Evolutionary conservation across 768 basidiomycete genomes (phyloP).

Genomic region (Omphalotus guepiniiformis): DNA sequence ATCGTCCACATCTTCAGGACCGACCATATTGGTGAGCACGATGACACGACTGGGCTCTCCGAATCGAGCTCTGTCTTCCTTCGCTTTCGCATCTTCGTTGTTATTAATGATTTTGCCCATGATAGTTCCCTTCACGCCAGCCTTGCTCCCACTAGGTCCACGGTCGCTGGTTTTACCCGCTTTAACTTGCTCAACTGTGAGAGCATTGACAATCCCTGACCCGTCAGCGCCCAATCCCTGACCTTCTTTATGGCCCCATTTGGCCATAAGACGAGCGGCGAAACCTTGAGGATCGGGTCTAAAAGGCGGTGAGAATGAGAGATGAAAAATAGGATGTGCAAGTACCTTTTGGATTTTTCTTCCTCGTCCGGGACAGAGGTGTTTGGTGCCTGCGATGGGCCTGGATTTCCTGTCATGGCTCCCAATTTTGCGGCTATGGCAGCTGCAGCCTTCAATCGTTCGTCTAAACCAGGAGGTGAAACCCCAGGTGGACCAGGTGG

Average conservation of each 20-base stretch:
- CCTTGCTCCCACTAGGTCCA: slow-evolving; percentile 21
- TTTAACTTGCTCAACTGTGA: slow-evolving; percentile 70
- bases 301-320: neutral
- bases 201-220: slow-evolving; percentile 83
- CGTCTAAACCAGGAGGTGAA: slow-evolving; percentile 47
- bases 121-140: slow-evolving; percentile 45
- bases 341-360: slow-evolving; percentile 16
- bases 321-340: neutral
- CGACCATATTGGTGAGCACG: slow-evolving; percentile 88
- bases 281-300: slow-evolving; percentile 68
- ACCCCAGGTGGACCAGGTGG: slow-evolving; percentile 35
- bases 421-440: slow-evolving; percentile 76
- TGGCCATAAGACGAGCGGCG: slow-evolving; percentile 87
- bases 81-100: slow-evolving; percentile 76
- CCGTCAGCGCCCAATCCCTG: slow-evolving; percentile 86
- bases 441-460: slow-evolving; percentile 70
- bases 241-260: slow-evolving; percentile 95
- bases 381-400: slow-evolving; percentile 17
- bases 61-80: slow-evolving; percentile 75
- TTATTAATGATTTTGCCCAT: slow-evolving; percentile 90
- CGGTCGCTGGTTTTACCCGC: slow-evolving; percentile 36
- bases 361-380: slow-evolving; percentile 26
- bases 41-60: slow-evolving; percentile 91
- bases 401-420: slow-evolving; percentile 42
- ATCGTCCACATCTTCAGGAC: slow-evolving; percentile 77